Conservation (phyloP, 1,284 basidiomycete species). For the Sanghuangporus sanghuang region DNA sequence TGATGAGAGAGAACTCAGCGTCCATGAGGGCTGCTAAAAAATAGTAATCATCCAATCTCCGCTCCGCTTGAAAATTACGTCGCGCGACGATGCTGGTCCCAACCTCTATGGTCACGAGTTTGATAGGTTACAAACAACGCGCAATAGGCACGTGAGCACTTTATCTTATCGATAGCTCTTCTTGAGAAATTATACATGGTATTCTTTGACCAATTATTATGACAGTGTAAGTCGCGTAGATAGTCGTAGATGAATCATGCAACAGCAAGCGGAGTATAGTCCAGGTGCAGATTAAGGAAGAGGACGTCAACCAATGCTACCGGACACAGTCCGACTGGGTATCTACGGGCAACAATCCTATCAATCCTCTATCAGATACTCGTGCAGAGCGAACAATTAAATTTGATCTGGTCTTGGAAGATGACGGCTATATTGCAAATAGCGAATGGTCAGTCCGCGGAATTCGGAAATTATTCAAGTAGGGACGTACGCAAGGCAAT, state of each 20-base stretch:
- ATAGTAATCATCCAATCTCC: no score
- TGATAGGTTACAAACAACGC: not conserved
- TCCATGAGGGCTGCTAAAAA: not conserved
- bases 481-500: conserved; percentile 65
- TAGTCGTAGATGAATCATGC: conserved; percentile 12
- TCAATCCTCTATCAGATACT: conserved; percentile 51
- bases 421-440: conserved; percentile 44
- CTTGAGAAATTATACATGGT: conserved; percentile 4
- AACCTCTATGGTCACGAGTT: not conserved
- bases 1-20: no score
- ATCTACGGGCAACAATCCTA: not conserved
- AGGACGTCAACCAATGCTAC: conserved; percentile 3
- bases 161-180: not conserved
- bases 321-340: conserved; percentile 1
- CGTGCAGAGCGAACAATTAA: conserved; percentile 70
- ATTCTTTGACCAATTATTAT: conserved; percentile 4
- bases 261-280: not conserved
- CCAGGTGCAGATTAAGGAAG: conserved; percentile 1
- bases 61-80: no score
- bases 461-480: not conserved
- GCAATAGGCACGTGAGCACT: not conserved
- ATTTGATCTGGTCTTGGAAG: conserved; percentile 63
- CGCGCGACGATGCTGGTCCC: no score
- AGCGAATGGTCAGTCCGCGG: not conserved
- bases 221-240: conserved; percentile 12